These are phyloP conservation scores for Sporothrix luriei DNA, from an alignment of 2,329 filamentous ascomycete genomes.

Conservation along the genomic window DNA sequence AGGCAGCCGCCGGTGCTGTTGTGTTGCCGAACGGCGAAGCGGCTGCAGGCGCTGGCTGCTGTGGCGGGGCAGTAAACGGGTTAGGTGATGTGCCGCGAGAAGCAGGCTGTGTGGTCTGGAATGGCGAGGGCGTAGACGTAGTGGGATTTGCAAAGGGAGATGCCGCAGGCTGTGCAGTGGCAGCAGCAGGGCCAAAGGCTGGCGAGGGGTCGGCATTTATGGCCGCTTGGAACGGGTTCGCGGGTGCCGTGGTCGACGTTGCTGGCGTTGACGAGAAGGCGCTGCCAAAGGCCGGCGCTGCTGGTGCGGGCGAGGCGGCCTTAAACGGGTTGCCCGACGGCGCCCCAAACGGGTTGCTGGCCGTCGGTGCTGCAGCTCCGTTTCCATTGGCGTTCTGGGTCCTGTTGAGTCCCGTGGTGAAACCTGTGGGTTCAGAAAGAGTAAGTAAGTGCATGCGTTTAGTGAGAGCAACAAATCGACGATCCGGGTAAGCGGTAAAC, in stretches of 20 bases:
- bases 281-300: slow-evolving; percentile 10
- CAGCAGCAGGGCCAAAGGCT: not conserved
- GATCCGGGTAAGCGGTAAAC: not conserved
- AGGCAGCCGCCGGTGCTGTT: not conserved
- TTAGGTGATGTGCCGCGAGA: slow-evolving; percentile 1
- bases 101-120: slow-evolving; percentile 6
- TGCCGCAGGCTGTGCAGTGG: not conserved
- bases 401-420: not conserved
- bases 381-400: not conserved
- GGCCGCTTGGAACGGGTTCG: slow-evolving; percentile 30
- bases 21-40: slow-evolving; percentile 10
- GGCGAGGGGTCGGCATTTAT: slow-evolving; percentile 1
- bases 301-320: not conserved
- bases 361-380: not conserved
- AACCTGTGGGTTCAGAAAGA: slow-evolving; percentile 19
- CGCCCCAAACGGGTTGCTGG: slow-evolving; percentile 27
- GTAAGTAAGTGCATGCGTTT: slow-evolving; percentile 24
- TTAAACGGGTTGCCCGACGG: slow-evolving; percentile 24
- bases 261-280: not conserved
- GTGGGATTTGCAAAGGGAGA: not conserved
- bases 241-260: not conserved
- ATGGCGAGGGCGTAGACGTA: not conserved
- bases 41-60: slow-evolving; percentile 12
- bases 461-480: not conserved
- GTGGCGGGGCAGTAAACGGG: slow-evolving; percentile 2